phyloP scores from a whole-genome alignment of 257 asterid species.

The Buddleja alternifolia region DNA sequence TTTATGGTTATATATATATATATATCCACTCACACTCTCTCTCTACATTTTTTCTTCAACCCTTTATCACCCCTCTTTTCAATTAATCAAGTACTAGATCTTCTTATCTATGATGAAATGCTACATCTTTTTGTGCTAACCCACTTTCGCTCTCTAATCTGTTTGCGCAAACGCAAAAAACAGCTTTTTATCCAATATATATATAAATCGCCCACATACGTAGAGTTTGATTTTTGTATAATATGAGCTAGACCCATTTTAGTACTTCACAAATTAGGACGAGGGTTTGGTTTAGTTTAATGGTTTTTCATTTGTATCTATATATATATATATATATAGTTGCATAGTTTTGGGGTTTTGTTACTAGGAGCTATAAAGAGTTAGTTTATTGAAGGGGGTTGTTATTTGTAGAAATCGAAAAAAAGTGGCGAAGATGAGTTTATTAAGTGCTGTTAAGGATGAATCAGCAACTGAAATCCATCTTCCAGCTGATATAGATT shows the following conservation, averaged over 20 bases:
- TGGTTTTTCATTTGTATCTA: neutral
- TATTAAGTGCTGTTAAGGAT: conserved; percentile 72
- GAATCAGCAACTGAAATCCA: conserved; percentile 83
- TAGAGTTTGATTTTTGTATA: conserved; percentile 15
- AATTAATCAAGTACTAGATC: too few species aligned
- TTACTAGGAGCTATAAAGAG: neutral
- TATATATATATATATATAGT: too few species aligned
- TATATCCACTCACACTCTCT: neutral
- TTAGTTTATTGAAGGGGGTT: neutral
- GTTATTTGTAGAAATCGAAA: conserved; percentile 13
- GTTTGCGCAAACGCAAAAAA: conserved; percentile 45
- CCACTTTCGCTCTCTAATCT: conserved; percentile 50
- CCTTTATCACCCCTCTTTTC: too few species aligned
- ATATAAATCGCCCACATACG: neutral
- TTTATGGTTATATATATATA: conserved; percentile 12
- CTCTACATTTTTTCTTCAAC: too few species aligned
- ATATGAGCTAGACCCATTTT: conserved; percentile 34
- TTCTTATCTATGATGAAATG: conserved; percentile 35
- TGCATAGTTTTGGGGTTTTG: neutral
- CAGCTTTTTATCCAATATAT: conserved; percentile 8
- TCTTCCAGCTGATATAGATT: conserved; percentile 93
- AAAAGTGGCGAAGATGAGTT: conserved; percentile 91
- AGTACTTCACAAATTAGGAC: conserved; percentile 23
- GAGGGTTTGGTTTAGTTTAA: conserved; percentile 29
- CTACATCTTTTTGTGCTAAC: conserved; percentile 41